Percentiles rank a stretch among this genome's conserved stretches.
These are phyloP conservation scores for Graphilbum sp. DNA, from an alignment of 2,329 filamentous ascomycete species.

Conservation along the genomic window DNA sequence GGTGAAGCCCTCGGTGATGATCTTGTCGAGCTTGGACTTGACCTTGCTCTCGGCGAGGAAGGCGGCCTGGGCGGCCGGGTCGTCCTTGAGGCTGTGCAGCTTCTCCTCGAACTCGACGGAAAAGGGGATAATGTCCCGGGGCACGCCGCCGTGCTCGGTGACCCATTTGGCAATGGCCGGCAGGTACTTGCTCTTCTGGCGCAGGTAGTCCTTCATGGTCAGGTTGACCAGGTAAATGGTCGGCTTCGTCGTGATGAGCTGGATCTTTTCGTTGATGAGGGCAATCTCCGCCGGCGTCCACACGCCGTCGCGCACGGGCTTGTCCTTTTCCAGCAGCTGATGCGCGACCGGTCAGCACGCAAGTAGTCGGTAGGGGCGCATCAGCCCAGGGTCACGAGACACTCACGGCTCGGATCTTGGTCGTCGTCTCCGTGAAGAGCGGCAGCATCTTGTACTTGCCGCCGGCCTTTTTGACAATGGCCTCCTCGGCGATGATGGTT, in stretches of 20 bases:
- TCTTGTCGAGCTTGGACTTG: conserved; percentile 24
- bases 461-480: conserved; percentile 23
- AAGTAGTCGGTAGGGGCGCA: too few species aligned
- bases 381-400: too few species aligned
- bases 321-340: conserved; percentile 21
- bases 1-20: conserved; percentile 25
- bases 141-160: conserved; percentile 23
- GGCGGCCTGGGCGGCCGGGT: conserved; percentile 16
- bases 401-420: conserved; percentile 20
- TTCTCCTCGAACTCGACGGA: conserved; percentile 29
- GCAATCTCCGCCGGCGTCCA: conserved; percentile 26
- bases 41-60: conserved; percentile 25
- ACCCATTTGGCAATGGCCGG: conserved; percentile 28
- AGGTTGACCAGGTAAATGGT: conserved; percentile 28
- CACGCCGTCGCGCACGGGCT: conserved; percentile 24
- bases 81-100: conserved; percentile 20
- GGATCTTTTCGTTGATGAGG: conserved; percentile 28
- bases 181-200: conserved; percentile 29
- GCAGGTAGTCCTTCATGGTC: conserved; percentile 29
- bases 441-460: conserved; percentile 29
- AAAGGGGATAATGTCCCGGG: conserved; percentile 25
- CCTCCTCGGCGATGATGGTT: conserved; percentile 22
- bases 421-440: conserved; percentile 25
- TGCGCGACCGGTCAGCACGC: not conserved
- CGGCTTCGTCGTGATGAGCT: conserved; percentile 28